phyloP scores from a whole-genome alignment of 2,329 filamentous ascomycete genomes.

The Sporothrix mexicana region DNA sequence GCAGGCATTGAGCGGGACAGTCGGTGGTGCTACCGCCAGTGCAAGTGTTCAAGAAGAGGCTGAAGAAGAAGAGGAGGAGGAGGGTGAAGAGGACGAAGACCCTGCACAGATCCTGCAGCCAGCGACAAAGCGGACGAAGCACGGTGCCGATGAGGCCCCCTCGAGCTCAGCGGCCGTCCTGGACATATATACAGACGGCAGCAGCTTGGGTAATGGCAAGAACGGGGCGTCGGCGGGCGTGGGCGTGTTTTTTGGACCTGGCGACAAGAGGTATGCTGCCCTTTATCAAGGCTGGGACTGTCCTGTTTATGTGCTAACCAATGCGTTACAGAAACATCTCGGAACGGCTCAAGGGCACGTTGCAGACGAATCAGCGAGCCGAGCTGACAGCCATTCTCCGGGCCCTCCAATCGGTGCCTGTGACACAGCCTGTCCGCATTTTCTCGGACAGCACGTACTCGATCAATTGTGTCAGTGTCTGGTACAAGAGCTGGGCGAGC shows the following conservation, averaged over 20 bases:
- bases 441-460: constrained; percentile 89
- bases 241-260: constrained; percentile 66
- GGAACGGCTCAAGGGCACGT: constrained; percentile 72
- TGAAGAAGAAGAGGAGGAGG: constrained; percentile 40
- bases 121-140: constrained; percentile 47
- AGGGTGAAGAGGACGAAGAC: constrained; percentile 44
- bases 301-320: neutral
- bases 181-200: constrained; percentile 68
- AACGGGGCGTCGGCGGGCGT: constrained; percentile 62
- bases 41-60: constrained; percentile 36
- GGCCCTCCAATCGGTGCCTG: constrained; percentile 76
- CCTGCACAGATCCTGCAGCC: constrained; percentile 45
- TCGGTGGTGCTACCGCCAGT: constrained; percentile 38
- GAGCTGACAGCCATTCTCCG: constrained; percentile 88
- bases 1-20: constrained; percentile 47
- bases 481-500: constrained; percentile 77
- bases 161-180: constrained; percentile 43
- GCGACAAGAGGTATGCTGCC: constrained; percentile 56
- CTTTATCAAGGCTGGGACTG: too few species aligned
- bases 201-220: constrained; percentile 63
- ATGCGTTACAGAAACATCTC: constrained; percentile 63
- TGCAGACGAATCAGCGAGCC: constrained; percentile 95
- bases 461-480: constrained; percentile 86
- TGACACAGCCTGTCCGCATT: constrained; percentile 73
- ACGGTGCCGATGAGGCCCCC: constrained; percentile 2